Conservation (phyloP, 75 land plant genomes). For the Isoetes taiwanensis region DNA sequence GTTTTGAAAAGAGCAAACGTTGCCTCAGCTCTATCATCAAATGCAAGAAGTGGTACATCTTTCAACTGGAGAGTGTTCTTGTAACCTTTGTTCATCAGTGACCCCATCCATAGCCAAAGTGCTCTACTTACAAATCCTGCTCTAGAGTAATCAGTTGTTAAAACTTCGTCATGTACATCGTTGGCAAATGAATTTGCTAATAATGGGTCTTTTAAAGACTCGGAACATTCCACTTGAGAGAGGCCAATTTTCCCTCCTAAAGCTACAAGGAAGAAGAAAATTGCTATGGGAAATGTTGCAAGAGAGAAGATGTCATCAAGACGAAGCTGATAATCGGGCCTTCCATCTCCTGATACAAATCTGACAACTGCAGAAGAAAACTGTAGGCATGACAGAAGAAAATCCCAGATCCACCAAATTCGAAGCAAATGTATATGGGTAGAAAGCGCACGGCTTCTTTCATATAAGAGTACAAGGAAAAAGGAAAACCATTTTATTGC, state of each 20-base stretch:
- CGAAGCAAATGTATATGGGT: slow-evolving; percentile 46
- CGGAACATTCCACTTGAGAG: too few species aligned
- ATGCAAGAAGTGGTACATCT: slow-evolving; percentile 45
- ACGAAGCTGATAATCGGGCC: neutral
- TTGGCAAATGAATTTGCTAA: too few species aligned
- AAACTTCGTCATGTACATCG: neutral
- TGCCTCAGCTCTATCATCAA: slow-evolving; percentile 35
- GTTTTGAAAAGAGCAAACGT: slow-evolving; percentile 23
- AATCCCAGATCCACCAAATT: slow-evolving; percentile 42
- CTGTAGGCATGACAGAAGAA: slow-evolving; percentile 29
- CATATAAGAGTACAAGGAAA: slow-evolving; percentile 36
- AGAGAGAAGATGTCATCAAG: neutral
- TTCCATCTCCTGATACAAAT: too few species aligned
- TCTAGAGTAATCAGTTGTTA: slow-evolving; percentile 15
- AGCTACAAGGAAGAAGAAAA: slow-evolving; percentile 4
- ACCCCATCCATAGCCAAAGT: slow-evolving; percentile 59
- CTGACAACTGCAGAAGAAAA: slow-evolving; percentile 31
- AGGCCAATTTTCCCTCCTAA: neutral
- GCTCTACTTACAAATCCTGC: slow-evolving; percentile 38
- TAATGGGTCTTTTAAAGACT: too few species aligned
- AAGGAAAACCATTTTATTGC: slow-evolving; percentile 33
- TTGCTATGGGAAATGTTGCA: neutral
- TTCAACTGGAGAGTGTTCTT: slow-evolving; percentile 28
- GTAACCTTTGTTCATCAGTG: slow-evolving; percentile 40
- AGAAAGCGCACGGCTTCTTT: slow-evolving; percentile 38